Evolutionary conservation across 148 eudicot genomes (phyloP).

Genomic region (Silene uniflora): DNA sequence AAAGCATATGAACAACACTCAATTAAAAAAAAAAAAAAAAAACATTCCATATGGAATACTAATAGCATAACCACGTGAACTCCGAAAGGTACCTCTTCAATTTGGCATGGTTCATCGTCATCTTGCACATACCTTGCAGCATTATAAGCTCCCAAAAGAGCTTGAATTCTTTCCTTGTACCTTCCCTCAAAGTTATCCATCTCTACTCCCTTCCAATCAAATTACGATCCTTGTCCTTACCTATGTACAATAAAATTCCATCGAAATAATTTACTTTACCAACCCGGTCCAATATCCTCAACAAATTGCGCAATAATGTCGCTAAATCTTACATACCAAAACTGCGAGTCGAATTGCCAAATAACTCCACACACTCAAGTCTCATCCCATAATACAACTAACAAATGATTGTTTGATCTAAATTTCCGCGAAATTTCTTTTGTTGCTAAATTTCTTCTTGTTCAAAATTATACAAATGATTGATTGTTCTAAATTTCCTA

Average conservation of each 20-base stretch:
- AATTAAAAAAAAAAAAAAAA: background rate
- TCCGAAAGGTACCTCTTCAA: constrained; percentile 57
- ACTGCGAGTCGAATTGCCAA: too few relatives aligned
- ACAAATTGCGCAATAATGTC: background rate
- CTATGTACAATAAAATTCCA: background rate
- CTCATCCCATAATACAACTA: too few relatives aligned
- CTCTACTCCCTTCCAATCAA: constrained; percentile 18
- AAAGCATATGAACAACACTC: background rate
- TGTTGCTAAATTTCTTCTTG: too few relatives aligned
- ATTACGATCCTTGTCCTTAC: background rate
- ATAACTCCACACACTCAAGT: too few relatives aligned
- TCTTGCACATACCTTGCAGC: constrained; percentile 37
- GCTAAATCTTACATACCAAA: too few relatives aligned
- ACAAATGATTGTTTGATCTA: too few relatives aligned
- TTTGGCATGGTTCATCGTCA: constrained; percentile 64
- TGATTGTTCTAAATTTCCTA: too few relatives aligned
- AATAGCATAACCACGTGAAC: background rate
- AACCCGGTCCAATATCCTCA: background rate
- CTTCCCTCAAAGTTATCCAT: constrained; percentile 38
- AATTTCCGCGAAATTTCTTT: too few relatives aligned
- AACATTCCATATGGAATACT: background rate
- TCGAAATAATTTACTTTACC: background rate
- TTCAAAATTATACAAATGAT: too few relatives aligned
- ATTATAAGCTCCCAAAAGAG: constrained; percentile 41
- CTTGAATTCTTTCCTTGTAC: constrained; percentile 40